phyloP scores from a whole-genome alignment of 2,329 filamentous ascomycete species.

The Penicillium sp. region DNA sequence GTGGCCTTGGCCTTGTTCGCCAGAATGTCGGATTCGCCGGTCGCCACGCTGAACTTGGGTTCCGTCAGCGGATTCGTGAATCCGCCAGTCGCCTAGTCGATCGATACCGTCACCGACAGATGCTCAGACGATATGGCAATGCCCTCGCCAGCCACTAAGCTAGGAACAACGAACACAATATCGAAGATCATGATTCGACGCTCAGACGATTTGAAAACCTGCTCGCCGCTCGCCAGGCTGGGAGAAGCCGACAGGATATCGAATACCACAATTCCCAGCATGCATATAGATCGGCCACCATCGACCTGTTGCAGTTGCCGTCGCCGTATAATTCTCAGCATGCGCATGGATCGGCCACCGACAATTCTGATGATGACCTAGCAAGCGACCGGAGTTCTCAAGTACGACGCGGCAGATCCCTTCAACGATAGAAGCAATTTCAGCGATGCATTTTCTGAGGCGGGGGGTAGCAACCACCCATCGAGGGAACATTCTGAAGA shows the following conservation, averaged over 20 bases:
- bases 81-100: not conserved
- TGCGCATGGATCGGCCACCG: not conserved
- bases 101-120: not conserved
- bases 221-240: not conserved
- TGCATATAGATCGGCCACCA: not conserved
- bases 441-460: not conserved
- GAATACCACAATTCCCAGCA: not conserved
- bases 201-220: not conserved
- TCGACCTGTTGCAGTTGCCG: not conserved
- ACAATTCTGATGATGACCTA: not conserved
- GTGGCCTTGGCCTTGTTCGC: too few relatives aligned
- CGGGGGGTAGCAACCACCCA: too few relatives aligned
- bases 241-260: not conserved
- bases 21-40: too few relatives aligned
- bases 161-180: not conserved
- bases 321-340: not conserved
- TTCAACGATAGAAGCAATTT: not conserved
- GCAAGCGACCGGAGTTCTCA: not conserved
- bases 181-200: not conserved
- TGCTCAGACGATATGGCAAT: not conserved
- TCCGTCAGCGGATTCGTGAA: not conserved
- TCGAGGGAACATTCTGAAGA: too few relatives aligned
- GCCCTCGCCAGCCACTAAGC: not conserved
- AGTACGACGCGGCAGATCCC: not conserved
- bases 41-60: not conserved